These are phyloP conservation scores for Solanum clarkiae DNA, from an alignment of 257 asterid species.

Conservation along the genomic window DNA sequence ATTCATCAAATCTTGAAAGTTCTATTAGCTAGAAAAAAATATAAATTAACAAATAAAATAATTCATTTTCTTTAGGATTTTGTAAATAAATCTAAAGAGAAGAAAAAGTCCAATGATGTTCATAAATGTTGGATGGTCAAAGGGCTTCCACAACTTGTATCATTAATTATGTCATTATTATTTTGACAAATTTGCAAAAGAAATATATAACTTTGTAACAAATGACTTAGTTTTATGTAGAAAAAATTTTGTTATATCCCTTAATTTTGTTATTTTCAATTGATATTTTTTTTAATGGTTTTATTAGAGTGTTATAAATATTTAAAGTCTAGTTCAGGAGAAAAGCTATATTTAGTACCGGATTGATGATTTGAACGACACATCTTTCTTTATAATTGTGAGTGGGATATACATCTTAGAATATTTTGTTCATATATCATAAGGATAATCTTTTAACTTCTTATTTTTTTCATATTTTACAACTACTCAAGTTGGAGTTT, in stretches of 20 bases:
- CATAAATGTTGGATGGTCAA: not conserved
- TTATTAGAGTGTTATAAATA: too few relatives aligned
- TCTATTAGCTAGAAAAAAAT: not conserved
- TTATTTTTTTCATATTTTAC: too few relatives aligned
- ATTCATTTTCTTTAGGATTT: not conserved
- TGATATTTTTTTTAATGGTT: too few relatives aligned
- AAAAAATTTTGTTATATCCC: too few relatives aligned
- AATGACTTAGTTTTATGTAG: too few relatives aligned
- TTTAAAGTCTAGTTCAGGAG: accelerated
- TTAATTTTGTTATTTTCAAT: too few relatives aligned
- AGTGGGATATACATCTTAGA: too few relatives aligned
- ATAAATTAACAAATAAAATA: not conserved
- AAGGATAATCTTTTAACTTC: accelerated
- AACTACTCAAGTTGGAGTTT: not conserved
- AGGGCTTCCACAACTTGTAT: not conserved
- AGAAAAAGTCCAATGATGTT: not conserved
- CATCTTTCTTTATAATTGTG: too few relatives aligned
- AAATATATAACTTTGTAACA: too few relatives aligned
- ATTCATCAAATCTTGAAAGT: not conserved
- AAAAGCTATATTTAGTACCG: too few relatives aligned
- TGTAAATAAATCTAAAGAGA: not conserved
- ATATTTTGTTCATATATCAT: too few relatives aligned
- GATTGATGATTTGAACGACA: too few relatives aligned
- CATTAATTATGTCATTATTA: not conserved
- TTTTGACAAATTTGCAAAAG: not conserved